Evolutionary conservation across 176 grass and related monocot species (phyloP), one percentile per base, ranked within the genome.

Genomic region (Musa acuminata): DNA sequence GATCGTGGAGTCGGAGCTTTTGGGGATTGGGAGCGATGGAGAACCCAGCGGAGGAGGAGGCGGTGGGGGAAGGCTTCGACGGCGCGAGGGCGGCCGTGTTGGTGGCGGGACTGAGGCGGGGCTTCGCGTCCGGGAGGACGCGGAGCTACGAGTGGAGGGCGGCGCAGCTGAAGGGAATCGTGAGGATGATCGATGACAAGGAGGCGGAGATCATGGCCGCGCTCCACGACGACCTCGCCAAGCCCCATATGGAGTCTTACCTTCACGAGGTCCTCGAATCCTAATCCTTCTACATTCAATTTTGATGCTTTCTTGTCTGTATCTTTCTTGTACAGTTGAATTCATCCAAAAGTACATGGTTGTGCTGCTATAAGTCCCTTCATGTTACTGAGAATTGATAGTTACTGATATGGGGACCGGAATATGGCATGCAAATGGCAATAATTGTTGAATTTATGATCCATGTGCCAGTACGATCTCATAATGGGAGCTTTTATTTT

Each of bases 171-270:
- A 24, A 52, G 76, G 73, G 35, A 11, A 66, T 99, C 14, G 55
- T 74, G 0, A 74, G 66, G 74, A 87, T 99, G 91, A 80, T 83
- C 50, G 85, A 83, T 20, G 96, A 95, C 83, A 91, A 53, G 81
- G 91, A 99, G 81, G 55, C 19, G 8, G 91, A 91, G 8, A 95
- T 99, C 80, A 72, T 59, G 78, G 79, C 69, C 49, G 91, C 96
- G 43, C 86, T 99, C 79, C 52, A 81, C 13, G 79, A 79, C 43
- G 96, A 99, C 63, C 88, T 99, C 82, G 79, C 80, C 79, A 99
- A 99, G 86, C 91, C 96, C 0, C 52, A 62, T 26, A 84, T 89
- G 75, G 96, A 99, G 84, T 82, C 86, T 8, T 95, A 79, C 77
- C 73, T 99, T 65, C 96, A 94, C 71, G 96, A 99, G 91, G 93